Conservation (phyloP, 768 basidiomycete species). For the Sistotremastrum niveocremeum region DNA sequence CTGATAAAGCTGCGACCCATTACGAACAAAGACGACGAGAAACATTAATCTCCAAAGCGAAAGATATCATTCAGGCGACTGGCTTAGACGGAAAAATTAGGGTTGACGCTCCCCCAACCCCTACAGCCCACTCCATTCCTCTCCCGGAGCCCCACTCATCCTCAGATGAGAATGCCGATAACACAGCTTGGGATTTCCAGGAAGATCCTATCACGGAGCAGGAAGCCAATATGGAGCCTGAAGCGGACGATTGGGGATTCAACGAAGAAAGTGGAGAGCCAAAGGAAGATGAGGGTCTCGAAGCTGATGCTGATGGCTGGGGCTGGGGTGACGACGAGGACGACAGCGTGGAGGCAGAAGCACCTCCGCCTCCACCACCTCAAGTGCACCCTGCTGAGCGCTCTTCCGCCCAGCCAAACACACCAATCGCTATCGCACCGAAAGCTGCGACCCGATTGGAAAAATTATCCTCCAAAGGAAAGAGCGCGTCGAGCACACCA, state of each 20-base stretch:
- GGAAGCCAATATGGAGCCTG: slow-evolving; percentile 11
- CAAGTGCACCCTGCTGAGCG: too few relatives aligned
- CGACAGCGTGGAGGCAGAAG: slow-evolving; percentile 12
- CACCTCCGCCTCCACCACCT: slow-evolving; percentile 15
- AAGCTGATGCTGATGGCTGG: slow-evolving; percentile 12
- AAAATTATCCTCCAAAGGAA: slow-evolving; percentile 41
- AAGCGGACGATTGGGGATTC: slow-evolving; percentile 26
- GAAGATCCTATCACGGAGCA: slow-evolving; percentile 19
- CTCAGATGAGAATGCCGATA: slow-evolving; percentile 11
- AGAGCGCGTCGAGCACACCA: slow-evolving; percentile 25
- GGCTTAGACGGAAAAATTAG: slow-evolving; percentile 5
- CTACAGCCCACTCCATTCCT: not conserved
- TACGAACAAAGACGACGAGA: slow-evolving; percentile 69
- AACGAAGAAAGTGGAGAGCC: slow-evolving; percentile 18
- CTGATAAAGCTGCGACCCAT: slow-evolving; percentile 49
- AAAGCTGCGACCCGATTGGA: slow-evolving; percentile 47
- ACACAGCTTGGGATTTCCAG: slow-evolving; percentile 34
- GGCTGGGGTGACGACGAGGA: slow-evolving; percentile 30
- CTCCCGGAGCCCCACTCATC: slow-evolving; percentile 3
- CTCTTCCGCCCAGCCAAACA: slow-evolving; percentile 14
- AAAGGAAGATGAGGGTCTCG: slow-evolving; percentile 1
- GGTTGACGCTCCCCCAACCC: slow-evolving; percentile 13
- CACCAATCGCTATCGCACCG: slow-evolving; percentile 17
- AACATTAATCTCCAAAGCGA: slow-evolving; percentile 47
- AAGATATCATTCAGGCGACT: slow-evolving; percentile 34